A percentile compares a stretch with the other conserved stretches of the same genome.
phyloP scores from a whole-genome alignment of 2,329 filamentous ascomycete species.

The Phialemoniopsis sp. region DNA sequence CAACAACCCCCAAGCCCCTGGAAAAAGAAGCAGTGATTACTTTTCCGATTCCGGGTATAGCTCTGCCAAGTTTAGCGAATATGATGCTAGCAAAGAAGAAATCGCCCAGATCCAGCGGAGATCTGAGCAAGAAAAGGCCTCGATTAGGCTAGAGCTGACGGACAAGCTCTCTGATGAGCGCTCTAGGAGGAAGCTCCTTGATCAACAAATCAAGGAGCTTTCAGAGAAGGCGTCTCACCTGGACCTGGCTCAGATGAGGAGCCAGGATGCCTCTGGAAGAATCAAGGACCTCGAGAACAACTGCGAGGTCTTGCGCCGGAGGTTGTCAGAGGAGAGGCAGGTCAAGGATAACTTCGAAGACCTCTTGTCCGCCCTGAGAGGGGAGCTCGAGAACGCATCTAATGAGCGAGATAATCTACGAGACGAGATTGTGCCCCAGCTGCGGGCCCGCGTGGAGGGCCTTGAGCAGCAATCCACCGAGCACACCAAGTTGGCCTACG shows the following conservation, averaged over 20 bases:
- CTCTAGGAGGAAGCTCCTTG: conserved; percentile 67
- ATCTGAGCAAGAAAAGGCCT: conserved; percentile 87
- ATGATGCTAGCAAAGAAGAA: conserved; percentile 62
- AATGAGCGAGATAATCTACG: conserved; percentile 90
- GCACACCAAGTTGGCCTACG: conserved; percentile 70
- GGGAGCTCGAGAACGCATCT: conserved; percentile 75
- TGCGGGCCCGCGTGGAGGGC: conserved; percentile 72
- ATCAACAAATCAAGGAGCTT: conserved; percentile 78
- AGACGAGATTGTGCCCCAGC: conserved; percentile 79
- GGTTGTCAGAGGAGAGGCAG: conserved; percentile 78
- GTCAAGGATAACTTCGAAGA: conserved; percentile 94
- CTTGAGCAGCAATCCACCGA: conserved; percentile 72
- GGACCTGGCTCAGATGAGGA: conserved; percentile 50
- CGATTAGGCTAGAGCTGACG: conserved; percentile 78
- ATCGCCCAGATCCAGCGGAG: conserved; percentile 78
- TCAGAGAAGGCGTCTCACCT: conserved; percentile 71
- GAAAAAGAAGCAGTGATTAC: conserved; percentile 88
- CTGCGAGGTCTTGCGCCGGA: conserved; percentile 78
- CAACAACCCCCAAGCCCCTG: conserved; percentile 50
- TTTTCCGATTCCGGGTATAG: conserved; percentile 95
- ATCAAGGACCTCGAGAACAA: conserved; percentile 75
- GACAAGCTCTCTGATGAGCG: conserved; percentile 87
- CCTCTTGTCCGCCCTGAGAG: conserved; percentile 75
- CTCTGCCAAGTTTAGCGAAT: conserved; percentile 72
- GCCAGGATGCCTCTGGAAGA: conserved; percentile 49